These are phyloP conservation scores for Notholithocarpus densiflorus DNA, from an alignment of 306 rosid species.

Conservation along the genomic window DNA sequence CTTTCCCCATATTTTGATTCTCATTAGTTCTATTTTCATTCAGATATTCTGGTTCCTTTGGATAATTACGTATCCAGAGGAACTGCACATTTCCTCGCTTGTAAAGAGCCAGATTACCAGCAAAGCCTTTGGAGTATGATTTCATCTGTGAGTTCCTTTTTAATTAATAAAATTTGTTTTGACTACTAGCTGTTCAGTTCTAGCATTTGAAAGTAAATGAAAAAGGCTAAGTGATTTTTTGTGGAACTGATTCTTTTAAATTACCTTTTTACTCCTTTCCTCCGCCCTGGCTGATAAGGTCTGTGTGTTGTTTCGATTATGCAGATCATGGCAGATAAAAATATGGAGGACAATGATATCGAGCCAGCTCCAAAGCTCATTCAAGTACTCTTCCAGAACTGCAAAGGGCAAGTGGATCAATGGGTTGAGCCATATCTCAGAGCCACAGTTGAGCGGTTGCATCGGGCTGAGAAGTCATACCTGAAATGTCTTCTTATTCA, in stretches of 20 bases:
- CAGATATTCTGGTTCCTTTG: constrained; percentile 95
- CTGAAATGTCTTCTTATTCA: constrained; percentile 84
- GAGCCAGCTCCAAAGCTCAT: constrained; percentile 96
- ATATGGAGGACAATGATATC: constrained; percentile 88
- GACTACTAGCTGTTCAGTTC: background rate
- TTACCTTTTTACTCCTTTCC: background rate
- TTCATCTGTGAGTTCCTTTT: constrained; percentile 67
- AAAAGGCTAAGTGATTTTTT: background rate
- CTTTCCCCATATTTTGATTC: constrained; percentile 1
- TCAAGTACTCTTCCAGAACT: constrained; percentile 91
- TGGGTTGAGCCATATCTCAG: constrained; percentile 96
- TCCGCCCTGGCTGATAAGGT: background rate
- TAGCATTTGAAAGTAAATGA: background rate
- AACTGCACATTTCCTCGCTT: constrained; percentile 75
- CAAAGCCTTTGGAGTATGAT: constrained; percentile 92
- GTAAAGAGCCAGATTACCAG: constrained; percentile 84
- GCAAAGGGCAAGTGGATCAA: constrained; percentile 90
- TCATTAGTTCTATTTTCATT: constrained; percentile 5
- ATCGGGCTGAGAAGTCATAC: constrained; percentile 64
- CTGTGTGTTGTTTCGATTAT: constrained; percentile 4
- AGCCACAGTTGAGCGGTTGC: constrained; percentile 60
- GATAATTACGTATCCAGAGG: constrained; percentile 95
- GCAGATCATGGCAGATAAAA: constrained; percentile 76
- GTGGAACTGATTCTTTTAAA: background rate
- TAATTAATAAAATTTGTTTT: background rate